Evolutionary conservation across 2,329 filamentous ascomycete species (phyloP).

Genomic region (Nigrospora osmanthi): DNA sequence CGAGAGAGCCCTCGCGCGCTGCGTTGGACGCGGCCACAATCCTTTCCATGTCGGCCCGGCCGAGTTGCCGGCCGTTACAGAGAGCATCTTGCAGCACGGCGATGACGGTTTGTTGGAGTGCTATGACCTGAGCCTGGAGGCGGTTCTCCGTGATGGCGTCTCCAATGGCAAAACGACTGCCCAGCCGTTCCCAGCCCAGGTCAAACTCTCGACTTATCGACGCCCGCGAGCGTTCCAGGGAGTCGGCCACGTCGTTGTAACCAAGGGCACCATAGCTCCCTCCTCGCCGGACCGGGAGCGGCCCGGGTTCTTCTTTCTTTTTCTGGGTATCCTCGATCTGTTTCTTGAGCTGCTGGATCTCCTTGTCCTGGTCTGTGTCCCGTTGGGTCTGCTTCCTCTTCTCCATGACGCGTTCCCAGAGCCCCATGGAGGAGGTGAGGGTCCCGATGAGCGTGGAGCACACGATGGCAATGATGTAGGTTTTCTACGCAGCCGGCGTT

Average conservation of each 20-base stretch:
- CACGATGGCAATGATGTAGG: slow-evolving; percentile 29
- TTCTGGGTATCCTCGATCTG: slow-evolving; percentile 8
- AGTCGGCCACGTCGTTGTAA: slow-evolving; percentile 16
- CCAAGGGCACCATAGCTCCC: too few relatives aligned
- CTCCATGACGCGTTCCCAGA: slow-evolving; percentile 26
- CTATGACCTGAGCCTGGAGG: slow-evolving; percentile 27
- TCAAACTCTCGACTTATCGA: slow-evolving; percentile 26
- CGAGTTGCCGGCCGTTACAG: slow-evolving; percentile 15
- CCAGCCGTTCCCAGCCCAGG: slow-evolving; percentile 19
- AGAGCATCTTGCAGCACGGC: slow-evolving; percentile 27
- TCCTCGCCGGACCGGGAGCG: background rate
- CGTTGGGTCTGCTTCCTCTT: slow-evolving; percentile 20
- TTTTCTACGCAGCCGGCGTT: slow-evolving; percentile 16
- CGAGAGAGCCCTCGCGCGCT: slow-evolving; percentile 25
- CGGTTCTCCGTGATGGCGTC: slow-evolving; percentile 25
- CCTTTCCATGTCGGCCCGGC: slow-evolving; percentile 17
- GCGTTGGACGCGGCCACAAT: slow-evolving; percentile 24
- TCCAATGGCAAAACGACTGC: slow-evolving; percentile 25
- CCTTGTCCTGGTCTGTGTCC: slow-evolving; percentile 22
- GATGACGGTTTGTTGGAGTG: slow-evolving; percentile 28
- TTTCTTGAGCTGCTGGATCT: slow-evolving; percentile 20
- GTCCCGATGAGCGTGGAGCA: slow-evolving; percentile 29
- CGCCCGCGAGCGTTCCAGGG: slow-evolving; percentile 21
- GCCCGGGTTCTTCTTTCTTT: slow-evolving; percentile 10
- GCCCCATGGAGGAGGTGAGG: slow-evolving; percentile 25